phyloP scores from a whole-genome alignment of 2,329 filamentous ascomycete species.

The Cladobotryum mycophilum region DNA sequence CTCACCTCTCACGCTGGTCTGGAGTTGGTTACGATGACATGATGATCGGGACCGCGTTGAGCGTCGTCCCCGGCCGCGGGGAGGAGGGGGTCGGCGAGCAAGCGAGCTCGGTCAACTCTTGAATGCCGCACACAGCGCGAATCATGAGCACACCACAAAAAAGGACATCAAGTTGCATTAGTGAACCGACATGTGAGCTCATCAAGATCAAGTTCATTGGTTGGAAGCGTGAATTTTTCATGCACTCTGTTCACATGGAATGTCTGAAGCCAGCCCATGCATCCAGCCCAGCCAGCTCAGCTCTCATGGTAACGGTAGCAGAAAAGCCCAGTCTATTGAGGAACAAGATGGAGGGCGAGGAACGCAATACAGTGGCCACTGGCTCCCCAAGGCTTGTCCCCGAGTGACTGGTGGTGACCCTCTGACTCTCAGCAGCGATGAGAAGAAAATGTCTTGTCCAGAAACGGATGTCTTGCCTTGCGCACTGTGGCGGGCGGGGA shows the following conservation, averaged over 20 bases:
- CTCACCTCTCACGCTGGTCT: neutral
- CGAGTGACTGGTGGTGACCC: slow-evolving; percentile 1
- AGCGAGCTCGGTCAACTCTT: neutral
- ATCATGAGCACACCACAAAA: slow-evolving; percentile 14
- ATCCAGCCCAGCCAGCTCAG: neutral
- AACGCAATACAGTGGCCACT: neutral
- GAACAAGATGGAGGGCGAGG: no score
- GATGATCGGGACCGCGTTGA: slow-evolving; percentile 1
- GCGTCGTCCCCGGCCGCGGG: neutral
- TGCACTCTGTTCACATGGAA: neutral
- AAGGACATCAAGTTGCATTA: slow-evolving; percentile 21
- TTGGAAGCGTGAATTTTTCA: neutral
- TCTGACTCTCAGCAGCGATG: no score
- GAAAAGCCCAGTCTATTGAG: neutral
- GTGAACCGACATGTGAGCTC: slow-evolving; percentile 23
- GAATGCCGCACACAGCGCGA: neutral
- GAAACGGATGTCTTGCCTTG: slow-evolving; percentile 1
- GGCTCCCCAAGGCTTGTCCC: neutral
- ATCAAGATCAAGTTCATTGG: slow-evolving; percentile 5
- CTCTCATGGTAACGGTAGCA: slow-evolving; percentile 1
- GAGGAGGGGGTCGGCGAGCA: no score
- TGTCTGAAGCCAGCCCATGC: slow-evolving; percentile 6
- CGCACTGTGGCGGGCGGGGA: slow-evolving; percentile 10
- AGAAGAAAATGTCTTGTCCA: neutral
- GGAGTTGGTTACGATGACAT: slow-evolving; percentile 3